Conservation (phyloP, 805 yeast species). For the Wickerhamia fluorescens region DNA sequence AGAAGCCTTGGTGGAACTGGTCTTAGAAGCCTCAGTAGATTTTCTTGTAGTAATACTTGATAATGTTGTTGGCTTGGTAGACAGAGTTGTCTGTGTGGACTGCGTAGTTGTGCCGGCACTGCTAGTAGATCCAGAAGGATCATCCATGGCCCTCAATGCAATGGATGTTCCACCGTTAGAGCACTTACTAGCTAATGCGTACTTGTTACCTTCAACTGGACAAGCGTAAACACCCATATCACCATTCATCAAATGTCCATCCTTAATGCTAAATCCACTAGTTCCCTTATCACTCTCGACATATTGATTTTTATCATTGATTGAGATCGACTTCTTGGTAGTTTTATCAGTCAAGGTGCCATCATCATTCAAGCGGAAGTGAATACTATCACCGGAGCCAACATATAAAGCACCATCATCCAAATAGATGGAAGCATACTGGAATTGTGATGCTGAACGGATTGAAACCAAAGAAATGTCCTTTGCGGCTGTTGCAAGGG, state of each 20-base stretch:
- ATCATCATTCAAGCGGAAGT: slow-evolving; percentile 18
- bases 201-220: slow-evolving; percentile 3
- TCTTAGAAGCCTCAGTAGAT: slow-evolving; percentile 4
- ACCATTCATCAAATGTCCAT: slow-evolving; percentile 9
- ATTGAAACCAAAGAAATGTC: slow-evolving; percentile 14
- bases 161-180: slow-evolving; percentile 7
- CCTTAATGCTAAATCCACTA: slow-evolving; percentile 7
- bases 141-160: slow-evolving; percentile 5
- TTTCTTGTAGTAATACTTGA: slow-evolving; percentile 3
- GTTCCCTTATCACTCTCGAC: slow-evolving; percentile 3
- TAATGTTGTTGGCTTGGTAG: slow-evolving; percentile 4
- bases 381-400: slow-evolving; percentile 8
- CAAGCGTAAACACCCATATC: slow-evolving; percentile 8
- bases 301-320: slow-evolving; percentile 4
- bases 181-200: slow-evolving; percentile 5
- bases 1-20: slow-evolving; percentile 4
- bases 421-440: slow-evolving; percentile 9
- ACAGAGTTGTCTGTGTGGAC: slow-evolving; percentile 3
- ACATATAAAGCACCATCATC: slow-evolving; percentile 5
- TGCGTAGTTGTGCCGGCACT: slow-evolving; percentile 1
- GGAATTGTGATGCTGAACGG: slow-evolving; percentile 20
- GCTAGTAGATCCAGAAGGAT: background rate
- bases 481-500: slow-evolving; percentile 18
- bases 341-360: slow-evolving; percentile 14
- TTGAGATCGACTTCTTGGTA: slow-evolving; percentile 11